A percentile compares a stretch with the other conserved stretches of the same genome.
Evolutionary conservation across 2,329 filamentous ascomycete species (phyloP).

Genomic region (Xylariaceae sp.): DNA sequence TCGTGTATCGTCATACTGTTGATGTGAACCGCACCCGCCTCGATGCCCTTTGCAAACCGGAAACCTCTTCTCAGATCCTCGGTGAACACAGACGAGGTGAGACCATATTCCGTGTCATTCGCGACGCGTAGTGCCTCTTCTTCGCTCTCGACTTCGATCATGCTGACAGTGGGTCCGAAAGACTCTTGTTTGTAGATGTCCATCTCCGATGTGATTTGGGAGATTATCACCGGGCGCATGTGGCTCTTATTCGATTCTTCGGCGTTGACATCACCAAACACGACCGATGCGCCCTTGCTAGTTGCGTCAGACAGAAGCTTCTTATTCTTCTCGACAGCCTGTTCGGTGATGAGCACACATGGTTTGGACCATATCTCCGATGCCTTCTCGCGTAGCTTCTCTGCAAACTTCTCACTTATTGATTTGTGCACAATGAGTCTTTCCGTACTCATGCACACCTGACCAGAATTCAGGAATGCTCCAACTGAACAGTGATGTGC

Average conservation of each 20-base stretch:
- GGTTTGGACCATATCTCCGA: slow-evolving; percentile 27
- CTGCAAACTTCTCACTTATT: slow-evolving; percentile 49
- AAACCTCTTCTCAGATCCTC: slow-evolving; percentile 52
- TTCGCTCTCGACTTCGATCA: slow-evolving; percentile 55
- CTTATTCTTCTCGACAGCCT: slow-evolving; percentile 29
- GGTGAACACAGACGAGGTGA: slow-evolving; percentile 62
- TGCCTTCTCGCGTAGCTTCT: slow-evolving; percentile 27
- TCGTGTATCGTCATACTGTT: slow-evolving; percentile 42
- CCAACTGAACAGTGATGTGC: slow-evolving; percentile 56
- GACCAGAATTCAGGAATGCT: slow-evolving; percentile 59
- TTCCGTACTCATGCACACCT: slow-evolving; percentile 69
- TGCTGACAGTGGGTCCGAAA: slow-evolving; percentile 61
- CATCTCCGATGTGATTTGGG: slow-evolving; percentile 60
- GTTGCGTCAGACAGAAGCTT: slow-evolving; percentile 51
- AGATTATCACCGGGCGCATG: slow-evolving; percentile 57
- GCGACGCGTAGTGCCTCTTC: slow-evolving; percentile 63
- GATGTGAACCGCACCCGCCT: slow-evolving; percentile 50
- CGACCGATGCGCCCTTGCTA: slow-evolving; percentile 52
- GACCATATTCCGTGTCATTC: slow-evolving; percentile 67
- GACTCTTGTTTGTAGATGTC: slow-evolving; percentile 62
- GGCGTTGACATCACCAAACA: slow-evolving; percentile 45
- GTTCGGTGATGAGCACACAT: slow-evolving; percentile 26
- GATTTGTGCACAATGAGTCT: slow-evolving; percentile 59
- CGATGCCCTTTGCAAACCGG: slow-evolving; percentile 48
- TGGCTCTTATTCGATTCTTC: slow-evolving; percentile 35